These are phyloP conservation scores for Coemansia reversa DNA, from an alignment of 192 early-diverging fungal species.

Conservation along the genomic window DNA sequence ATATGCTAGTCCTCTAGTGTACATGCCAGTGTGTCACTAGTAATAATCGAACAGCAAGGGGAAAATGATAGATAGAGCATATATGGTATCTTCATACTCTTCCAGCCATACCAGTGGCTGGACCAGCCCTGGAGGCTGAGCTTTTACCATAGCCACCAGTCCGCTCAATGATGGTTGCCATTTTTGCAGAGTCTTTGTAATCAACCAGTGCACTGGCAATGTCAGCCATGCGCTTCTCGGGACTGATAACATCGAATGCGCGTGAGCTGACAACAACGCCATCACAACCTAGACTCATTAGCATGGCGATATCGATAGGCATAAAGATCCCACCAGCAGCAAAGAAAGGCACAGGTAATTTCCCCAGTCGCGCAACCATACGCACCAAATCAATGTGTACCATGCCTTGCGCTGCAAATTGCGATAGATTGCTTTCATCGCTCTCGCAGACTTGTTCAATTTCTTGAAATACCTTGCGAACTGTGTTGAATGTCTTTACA, in stretches of 20 bases:
- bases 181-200: constrained; percentile 29
- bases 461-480: constrained; percentile 73
- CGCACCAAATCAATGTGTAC: background rate
- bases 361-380: constrained; percentile 6
- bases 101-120: background rate
- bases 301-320: constrained; percentile 92
- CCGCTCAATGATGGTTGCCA: constrained; percentile 1
- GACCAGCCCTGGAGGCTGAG: background rate
- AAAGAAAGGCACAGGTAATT: constrained; percentile 97
- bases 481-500: constrained; percentile 83
- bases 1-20: too few relatives aligned
- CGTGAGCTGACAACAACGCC: constrained; percentile 92
- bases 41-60: background rate
- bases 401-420: background rate
- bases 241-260: constrained; percentile 86
- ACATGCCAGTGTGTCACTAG: background rate
- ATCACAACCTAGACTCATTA: constrained; percentile 96
- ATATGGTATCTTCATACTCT: background rate
- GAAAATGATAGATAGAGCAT: background rate
- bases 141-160: constrained; percentile 8
- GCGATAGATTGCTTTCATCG: background rate
- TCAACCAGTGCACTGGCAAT: constrained; percentile 92
- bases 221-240: constrained; percentile 80
- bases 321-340: constrained; percentile 93
- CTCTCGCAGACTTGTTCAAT: constrained; percentile 52